Base-by-base conservation (phyloP, 2,329 filamentous ascomycete species). In the Clonostachys rosea region DNA sequence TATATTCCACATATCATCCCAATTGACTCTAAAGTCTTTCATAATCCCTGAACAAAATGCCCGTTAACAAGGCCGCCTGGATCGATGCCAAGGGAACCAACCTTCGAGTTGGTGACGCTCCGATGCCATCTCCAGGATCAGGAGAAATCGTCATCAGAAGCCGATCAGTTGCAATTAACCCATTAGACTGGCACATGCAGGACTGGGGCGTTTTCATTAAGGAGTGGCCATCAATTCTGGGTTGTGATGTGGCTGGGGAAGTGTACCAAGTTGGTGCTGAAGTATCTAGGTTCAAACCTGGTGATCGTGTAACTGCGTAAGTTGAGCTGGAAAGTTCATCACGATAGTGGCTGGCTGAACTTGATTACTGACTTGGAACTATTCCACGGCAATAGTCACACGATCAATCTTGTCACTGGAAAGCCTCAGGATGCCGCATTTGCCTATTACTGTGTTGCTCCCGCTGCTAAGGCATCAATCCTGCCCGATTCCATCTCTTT, bases 151-250 rank as follows among this genome's bases (percentile, higher is more conserved):
- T 59, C 34, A 49, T 61, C 14, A 45, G 46, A n/a, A 57, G 53
- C 44, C 45, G 40, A 20, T 54, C 57, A 17, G 50, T 62, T 40
- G 58, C 59, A 34, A 57, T 62, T 47, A 63, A 61, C 61, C 42
- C 54, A 54, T n/a, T 61, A 13, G 59, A 62, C 49, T 53, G 49
- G 33, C 54, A 57, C 37, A 59, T 61, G 50, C 57, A 56, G 40
- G 57, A 63, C 13, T 34, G 30, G 4, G 65, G 62, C 20, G 55
- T 68, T 33, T 61, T 70, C 40, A 46, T 68, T 12, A 51, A 67
- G 52, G 58, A 58, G 44, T 62, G 53, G 51, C 59, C 60, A 8
- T 47, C 54, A 30, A 50, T 61, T 34, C 50, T 60, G 14, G 62
- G 63, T 33, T 58, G 55, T 43, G 63, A 65, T 46, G 54, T 59